Conservation (phyloP, 768 basidiomycete species). For the Psilocybe cubensis region DNA sequence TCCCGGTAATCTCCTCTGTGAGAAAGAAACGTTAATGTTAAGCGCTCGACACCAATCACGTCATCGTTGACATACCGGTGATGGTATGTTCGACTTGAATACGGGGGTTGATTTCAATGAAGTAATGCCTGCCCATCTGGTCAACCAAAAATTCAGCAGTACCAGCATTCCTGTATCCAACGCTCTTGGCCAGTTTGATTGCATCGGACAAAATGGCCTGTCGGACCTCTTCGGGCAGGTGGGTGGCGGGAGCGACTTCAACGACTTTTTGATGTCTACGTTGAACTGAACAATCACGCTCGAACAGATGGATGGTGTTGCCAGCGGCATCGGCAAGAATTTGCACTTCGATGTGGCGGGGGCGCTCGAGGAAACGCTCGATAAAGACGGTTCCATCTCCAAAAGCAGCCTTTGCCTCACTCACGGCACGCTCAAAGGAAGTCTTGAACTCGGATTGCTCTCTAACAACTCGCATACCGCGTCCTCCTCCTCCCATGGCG, state of each 20-base stretch:
- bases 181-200: conserved; percentile 91
- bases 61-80: conserved; percentile 64
- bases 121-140: conserved; percentile 95
- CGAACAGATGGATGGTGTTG: conserved; percentile 97
- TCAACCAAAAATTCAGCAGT: conserved; percentile 99
- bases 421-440: conserved; percentile 89
- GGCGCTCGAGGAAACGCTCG: conserved; percentile 95
- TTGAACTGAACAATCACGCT: conserved; percentile 99
- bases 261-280: conserved; percentile 98
- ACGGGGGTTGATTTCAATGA: conserved; percentile 99
- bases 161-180: conserved; percentile 95
- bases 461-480: conserved; percentile 98
- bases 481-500: conserved; percentile 98
- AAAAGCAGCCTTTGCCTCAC: conserved; percentile 95
- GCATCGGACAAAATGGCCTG: conserved; percentile 89
- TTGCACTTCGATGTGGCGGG: conserved; percentile 98
- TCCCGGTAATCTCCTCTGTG: conserved; percentile 97
- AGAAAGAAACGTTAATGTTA: background rate
- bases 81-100: conserved; percentile 99
- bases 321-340: conserved; percentile 89
- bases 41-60: background rate
- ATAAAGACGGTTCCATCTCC: conserved; percentile 99
- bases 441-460: conserved; percentile 91
- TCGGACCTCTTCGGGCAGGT: conserved; percentile 89
- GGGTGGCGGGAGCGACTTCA: conserved; percentile 96